phyloP scores from a whole-genome alignment of 805 yeast species.

The Barnettozyma siamensis region DNA sequence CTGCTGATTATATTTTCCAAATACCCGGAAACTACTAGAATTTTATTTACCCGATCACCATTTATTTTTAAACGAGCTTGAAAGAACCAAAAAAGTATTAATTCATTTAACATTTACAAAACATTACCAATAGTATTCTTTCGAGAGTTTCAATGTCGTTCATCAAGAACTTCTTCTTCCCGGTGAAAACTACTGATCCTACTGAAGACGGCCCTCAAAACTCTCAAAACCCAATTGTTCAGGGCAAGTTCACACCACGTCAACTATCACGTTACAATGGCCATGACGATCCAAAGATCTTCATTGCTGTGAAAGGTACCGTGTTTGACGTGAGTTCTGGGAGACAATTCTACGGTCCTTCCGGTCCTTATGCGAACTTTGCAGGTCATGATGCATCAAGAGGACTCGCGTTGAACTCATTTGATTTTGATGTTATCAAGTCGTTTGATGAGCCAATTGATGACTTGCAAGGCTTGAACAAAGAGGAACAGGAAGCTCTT shows the following conservation, averaged over 20 bases:
- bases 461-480: slow-evolving; percentile 51
- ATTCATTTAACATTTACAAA: too few relatives aligned
- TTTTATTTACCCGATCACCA: too few relatives aligned
- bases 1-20: too few relatives aligned
- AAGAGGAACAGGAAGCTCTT: slow-evolving; percentile 58
- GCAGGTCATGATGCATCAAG: slow-evolving; percentile 96
- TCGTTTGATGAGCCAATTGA: slow-evolving; percentile 78
- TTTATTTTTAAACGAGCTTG: too few relatives aligned
- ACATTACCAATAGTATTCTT: too few relatives aligned
- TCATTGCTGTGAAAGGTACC: slow-evolving; percentile 77
- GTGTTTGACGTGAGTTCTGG: slow-evolving; percentile 83
- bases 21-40: too few relatives aligned
- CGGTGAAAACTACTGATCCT: slow-evolving; percentile 23
- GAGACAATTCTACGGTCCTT: slow-evolving; percentile 87
- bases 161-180: slow-evolving; percentile 23
- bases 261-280: slow-evolving; percentile 77
- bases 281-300: slow-evolving; percentile 69
- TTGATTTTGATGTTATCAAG: slow-evolving; percentile 61
- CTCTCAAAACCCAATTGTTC: slow-evolving; percentile 33
- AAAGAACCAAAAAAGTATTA: not conserved
- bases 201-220: slow-evolving; percentile 11
- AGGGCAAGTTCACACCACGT: slow-evolving; percentile 61
- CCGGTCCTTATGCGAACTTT: slow-evolving; percentile 90
- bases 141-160: slow-evolving; percentile 26
- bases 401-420: slow-evolving; percentile 84